These are phyloP conservation scores for Senna siamea DNA, from an alignment of 306 rosid species.

Conservation along the genomic window DNA sequence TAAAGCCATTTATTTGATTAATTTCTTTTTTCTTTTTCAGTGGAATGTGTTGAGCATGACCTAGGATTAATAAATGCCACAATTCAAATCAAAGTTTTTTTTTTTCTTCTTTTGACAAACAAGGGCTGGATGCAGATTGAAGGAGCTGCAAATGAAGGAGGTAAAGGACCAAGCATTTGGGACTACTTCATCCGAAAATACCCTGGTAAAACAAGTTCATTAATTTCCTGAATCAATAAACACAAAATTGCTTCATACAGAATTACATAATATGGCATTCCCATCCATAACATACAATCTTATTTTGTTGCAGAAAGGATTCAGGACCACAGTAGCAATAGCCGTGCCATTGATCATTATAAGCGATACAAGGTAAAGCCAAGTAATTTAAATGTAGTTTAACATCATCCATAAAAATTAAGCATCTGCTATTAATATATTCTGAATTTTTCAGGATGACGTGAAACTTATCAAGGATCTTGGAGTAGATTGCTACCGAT, in stretches of 20 bases:
- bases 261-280: neutral
- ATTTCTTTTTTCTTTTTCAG: neutral
- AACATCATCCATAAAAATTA: neutral
- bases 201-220: slow-evolving; percentile 7
- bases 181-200: slow-evolving; percentile 18
- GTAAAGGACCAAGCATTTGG: slow-evolving; percentile 46
- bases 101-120: no score
- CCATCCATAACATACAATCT: neutral
- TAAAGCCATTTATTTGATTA: neutral
- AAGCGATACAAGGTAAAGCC: slow-evolving; percentile 21
- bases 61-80: neutral
- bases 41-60: neutral
- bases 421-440: no score
- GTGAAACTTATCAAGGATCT: slow-evolving; percentile 36
- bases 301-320: slow-evolving; percentile 9
- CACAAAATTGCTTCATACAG: no score
- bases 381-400: neutral
- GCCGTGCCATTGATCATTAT: slow-evolving; percentile 1
- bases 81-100: no score
- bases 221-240: neutral
- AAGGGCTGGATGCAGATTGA: slow-evolving; percentile 37
- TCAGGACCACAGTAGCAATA: neutral
- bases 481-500: slow-evolving; percentile 42
- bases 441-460: slow-evolving; percentile 36
- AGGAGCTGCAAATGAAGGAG: slow-evolving; percentile 38